Conservation (phyloP, 1,139 yeast species). For the Hemisphaericaspora xylanilytica region DNA sequence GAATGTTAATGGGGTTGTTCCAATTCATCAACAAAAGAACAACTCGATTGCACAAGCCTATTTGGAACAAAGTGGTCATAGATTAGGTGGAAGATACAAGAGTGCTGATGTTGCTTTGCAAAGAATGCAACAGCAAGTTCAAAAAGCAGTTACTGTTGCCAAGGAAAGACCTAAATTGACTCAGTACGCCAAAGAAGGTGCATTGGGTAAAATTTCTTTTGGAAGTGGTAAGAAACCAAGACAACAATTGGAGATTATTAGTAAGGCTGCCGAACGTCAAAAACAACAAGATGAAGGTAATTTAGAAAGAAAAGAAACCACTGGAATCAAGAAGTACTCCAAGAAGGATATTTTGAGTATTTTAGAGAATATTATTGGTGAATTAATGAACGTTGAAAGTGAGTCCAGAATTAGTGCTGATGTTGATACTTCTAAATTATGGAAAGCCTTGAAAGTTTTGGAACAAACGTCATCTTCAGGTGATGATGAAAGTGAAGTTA, state of each 20-base stretch:
- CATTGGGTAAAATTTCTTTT: slow-evolving; percentile 82
- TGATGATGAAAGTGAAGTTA: slow-evolving; percentile 47
- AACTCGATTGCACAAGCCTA: slow-evolving; percentile 91
- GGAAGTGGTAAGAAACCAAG: slow-evolving; percentile 87
- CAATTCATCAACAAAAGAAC: slow-evolving; percentile 47
- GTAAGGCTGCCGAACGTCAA: slow-evolving; percentile 52
- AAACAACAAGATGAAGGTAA: slow-evolving; percentile 29
- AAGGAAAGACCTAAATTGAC: slow-evolving; percentile 81
- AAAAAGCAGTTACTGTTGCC: slow-evolving; percentile 93
- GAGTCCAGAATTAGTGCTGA: slow-evolving; percentile 66
- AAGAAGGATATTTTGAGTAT: slow-evolving; percentile 49
- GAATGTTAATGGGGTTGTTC: slow-evolving; percentile 36
- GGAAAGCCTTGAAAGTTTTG: slow-evolving; percentile 75
- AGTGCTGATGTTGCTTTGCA: slow-evolving; percentile 94
- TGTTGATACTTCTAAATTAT: slow-evolving; percentile 57
- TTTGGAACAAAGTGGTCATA: slow-evolving; percentile 88
- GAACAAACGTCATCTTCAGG: slow-evolving; percentile 49
- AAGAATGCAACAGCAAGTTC: slow-evolving; percentile 98
- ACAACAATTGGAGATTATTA: slow-evolving; percentile 72
- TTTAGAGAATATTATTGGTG: slow-evolving; percentile 77
- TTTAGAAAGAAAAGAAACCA: slow-evolving; percentile 16
- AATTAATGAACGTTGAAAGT: slow-evolving; percentile 79
- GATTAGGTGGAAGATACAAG: slow-evolving; percentile 82
- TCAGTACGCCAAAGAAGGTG: slow-evolving; percentile 78
- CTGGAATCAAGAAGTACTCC: slow-evolving; percentile 29